Evolutionary conservation across 1,139 yeast species (phyloP).

Genomic region (Pichia sp.): DNA sequence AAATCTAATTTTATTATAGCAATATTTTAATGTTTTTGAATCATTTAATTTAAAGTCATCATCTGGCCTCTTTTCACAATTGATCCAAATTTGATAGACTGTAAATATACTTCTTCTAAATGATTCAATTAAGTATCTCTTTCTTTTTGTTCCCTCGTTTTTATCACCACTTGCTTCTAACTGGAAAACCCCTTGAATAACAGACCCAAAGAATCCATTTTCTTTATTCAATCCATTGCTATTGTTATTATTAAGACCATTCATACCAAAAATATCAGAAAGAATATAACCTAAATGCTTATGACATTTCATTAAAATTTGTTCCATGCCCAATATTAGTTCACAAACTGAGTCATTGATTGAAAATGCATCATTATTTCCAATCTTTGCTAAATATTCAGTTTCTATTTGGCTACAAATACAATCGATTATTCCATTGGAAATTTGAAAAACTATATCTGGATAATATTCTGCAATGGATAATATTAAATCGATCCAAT

Average conservation of each 20-base stretch:
- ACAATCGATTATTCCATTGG: constrained; percentile 44
- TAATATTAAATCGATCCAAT: constrained; percentile 25
- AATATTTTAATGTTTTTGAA: constrained; percentile 45
- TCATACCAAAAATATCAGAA: constrained; percentile 26
- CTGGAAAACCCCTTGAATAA: constrained; percentile 81
- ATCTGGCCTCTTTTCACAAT: constrained; percentile 53
- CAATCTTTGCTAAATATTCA: constrained; percentile 1
- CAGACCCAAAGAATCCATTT: constrained; percentile 25
- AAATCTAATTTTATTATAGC: constrained; percentile 64
- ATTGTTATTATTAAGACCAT: constrained; percentile 2
- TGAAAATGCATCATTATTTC: constrained; percentile 17
- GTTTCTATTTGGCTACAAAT: constrained; percentile 41
- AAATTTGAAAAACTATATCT: constrained; percentile 40
- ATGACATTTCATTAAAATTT: constrained; percentile 55
- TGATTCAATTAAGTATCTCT: constrained; percentile 52
- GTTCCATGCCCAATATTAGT: constrained; percentile 61
- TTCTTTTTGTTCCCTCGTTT: constrained; percentile 47
- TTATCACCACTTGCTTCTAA: constrained; percentile 63
- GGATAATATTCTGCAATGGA: constrained; percentile 22
- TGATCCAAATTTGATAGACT: constrained; percentile 62
- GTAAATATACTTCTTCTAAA: constrained; percentile 54
- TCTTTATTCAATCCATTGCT: neutral
- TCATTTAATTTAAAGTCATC: neutral
- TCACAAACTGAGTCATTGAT: constrained; percentile 44
- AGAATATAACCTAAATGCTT: constrained; percentile 35